Evolutionary conservation across 1,139 yeast species (phyloP).

Genomic region (Yamadazyma atlantica): DNA sequence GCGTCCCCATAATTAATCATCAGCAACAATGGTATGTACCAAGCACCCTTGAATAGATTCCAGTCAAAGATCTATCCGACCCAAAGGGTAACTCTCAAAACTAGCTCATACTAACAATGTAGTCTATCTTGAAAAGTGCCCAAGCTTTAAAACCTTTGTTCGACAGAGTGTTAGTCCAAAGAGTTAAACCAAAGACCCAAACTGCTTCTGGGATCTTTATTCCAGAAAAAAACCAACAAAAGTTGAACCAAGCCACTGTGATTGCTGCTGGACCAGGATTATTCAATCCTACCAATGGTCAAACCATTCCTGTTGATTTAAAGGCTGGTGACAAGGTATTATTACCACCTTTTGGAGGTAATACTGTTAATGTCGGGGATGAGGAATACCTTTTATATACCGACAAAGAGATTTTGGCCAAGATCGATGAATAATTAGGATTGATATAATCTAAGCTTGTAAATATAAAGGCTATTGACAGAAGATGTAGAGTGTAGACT

Average conservation of each 20-base stretch:
- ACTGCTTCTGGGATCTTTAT: slow-evolving; percentile 94
- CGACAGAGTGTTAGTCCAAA: slow-evolving; percentile 94
- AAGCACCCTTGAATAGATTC: too few relatives aligned
- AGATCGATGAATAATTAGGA: slow-evolving; percentile 59
- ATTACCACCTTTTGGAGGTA: slow-evolving; percentile 89
- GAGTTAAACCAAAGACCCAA: slow-evolving; percentile 86
- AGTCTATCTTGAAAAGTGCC: slow-evolving; percentile 76
- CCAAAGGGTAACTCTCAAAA: too few relatives aligned
- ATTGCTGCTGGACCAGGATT: slow-evolving; percentile 85
- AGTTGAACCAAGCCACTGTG: slow-evolving; percentile 80
- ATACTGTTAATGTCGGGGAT: slow-evolving; percentile 83
- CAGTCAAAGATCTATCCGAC: too few relatives aligned
- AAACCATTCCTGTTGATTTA: slow-evolving; percentile 69
- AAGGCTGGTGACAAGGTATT: slow-evolving; percentile 88
- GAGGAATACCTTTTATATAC: slow-evolving; percentile 76
- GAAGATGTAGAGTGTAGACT: not conserved
- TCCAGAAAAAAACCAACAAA: slow-evolving; percentile 95
- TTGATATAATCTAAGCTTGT: too few relatives aligned
- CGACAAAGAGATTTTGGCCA: slow-evolving; percentile 93
- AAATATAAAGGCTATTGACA: slow-evolving; percentile 6
- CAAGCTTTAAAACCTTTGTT: slow-evolving; percentile 87
- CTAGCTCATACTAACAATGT: slow-evolving; percentile 19
- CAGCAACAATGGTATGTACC: slow-evolving; percentile 1
- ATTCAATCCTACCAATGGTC: slow-evolving; percentile 61
- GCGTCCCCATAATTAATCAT: not conserved